Evolutionary conservation across 768 basidiomycete species (phyloP).

Genomic region (Lactifluus echinatus): DNA sequence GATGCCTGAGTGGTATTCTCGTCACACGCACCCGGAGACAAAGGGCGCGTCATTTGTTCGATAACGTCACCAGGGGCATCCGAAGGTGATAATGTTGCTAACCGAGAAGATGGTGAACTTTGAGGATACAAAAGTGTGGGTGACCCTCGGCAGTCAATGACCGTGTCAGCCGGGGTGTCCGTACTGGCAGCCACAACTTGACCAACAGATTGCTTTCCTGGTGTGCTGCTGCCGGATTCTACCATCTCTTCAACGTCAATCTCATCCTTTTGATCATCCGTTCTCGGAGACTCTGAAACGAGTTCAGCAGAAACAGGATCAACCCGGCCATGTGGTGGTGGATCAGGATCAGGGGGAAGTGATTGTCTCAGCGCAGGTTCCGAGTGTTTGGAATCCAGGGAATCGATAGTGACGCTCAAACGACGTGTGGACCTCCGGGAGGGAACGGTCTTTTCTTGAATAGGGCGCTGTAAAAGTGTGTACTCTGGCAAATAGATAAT

Average conservation of each 20-base stretch:
- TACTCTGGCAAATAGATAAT: conserved; percentile 79
- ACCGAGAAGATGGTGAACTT: background rate
- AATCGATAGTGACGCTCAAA: conserved; percentile 4
- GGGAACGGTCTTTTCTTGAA: background rate
- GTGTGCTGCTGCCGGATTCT: background rate
- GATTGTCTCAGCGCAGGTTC: background rate
- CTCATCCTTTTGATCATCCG: conserved; percentile 14
- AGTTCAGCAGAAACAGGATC: background rate
- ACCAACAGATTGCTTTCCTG: background rate
- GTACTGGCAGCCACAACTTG: background rate
- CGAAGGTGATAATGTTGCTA: background rate
- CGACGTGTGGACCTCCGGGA: conserved; percentile 15
- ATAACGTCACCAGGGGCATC: background rate
- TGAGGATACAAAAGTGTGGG: conserved; percentile 6
- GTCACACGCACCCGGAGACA: background rate
- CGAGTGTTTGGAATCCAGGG: background rate
- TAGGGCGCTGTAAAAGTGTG: conserved; percentile 42
- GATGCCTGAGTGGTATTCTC: background rate
- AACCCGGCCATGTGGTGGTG: background rate
- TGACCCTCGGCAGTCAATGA: background rate
- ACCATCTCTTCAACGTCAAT: conserved; percentile 17
- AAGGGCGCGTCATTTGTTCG: background rate
- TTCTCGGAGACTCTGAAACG: conserved; percentile 8
- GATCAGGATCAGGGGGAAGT: conserved; percentile 3
- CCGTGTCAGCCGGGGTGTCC: background rate